These are phyloP conservation scores for Lasiodiplodia gonubiensis DNA, from an alignment of 2,329 filamentous ascomycete species.

Conservation along the genomic window DNA sequence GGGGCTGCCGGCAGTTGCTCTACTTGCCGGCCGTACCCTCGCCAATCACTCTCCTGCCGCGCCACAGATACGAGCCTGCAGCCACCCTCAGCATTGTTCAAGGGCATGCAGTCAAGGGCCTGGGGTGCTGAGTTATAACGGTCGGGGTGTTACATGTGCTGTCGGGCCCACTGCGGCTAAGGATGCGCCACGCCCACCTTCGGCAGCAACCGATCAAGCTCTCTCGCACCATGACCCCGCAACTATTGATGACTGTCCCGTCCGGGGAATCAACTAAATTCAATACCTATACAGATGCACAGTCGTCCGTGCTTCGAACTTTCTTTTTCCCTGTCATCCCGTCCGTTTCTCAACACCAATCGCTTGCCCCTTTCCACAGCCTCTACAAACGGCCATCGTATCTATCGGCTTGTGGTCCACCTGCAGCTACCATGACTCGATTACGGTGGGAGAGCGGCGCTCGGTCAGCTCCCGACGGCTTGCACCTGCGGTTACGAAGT, in stretches of 20 bases:
- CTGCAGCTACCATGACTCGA: background rate
- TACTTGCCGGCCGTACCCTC: constrained; percentile 1
- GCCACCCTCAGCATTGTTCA: background rate
- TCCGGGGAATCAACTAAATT: background rate
- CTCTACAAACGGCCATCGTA: background rate
- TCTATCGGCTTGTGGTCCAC: constrained; percentile 10
- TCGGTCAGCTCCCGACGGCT: no score
- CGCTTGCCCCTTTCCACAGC: background rate
- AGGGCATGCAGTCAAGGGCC: background rate
- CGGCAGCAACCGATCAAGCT: background rate
- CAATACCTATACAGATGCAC: background rate
- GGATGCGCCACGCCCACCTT: background rate
- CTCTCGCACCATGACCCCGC: background rate
- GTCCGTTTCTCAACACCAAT: background rate
- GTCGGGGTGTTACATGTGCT: background rate
- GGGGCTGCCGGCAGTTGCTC: constrained; percentile 23
- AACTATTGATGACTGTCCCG: background rate
- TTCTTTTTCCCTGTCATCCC: background rate
- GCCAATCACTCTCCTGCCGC: background rate
- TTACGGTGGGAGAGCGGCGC: background rate
- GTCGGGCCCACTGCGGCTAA: background rate
- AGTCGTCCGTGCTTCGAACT: background rate
- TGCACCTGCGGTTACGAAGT: background rate
- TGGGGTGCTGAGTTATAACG: background rate
- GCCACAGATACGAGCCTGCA: background rate